Evolutionary conservation across 495 filamentous ascomycete genomes (phyloP).

Genomic region (Penicillium cosmopolitanum): DNA sequence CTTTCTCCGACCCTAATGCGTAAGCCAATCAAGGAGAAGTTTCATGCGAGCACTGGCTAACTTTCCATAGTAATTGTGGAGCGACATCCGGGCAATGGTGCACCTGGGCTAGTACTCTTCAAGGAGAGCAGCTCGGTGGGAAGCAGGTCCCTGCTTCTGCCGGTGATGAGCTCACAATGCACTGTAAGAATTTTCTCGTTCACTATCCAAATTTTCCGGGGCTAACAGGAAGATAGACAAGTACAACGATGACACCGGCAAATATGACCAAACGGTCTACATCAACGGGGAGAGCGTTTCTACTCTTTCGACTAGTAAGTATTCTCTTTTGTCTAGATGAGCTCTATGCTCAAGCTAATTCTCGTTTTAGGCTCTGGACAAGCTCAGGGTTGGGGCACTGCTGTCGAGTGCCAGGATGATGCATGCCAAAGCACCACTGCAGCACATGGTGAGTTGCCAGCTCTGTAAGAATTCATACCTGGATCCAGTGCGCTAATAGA

Average conservation of each 20-base stretch:
- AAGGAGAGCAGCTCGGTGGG: conserved; percentile 27
- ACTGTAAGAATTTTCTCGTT: conserved; percentile 21
- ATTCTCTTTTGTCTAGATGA: not conserved
- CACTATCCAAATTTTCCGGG: not conserved
- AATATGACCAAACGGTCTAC: conserved; percentile 44
- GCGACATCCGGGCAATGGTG: conserved; percentile 39
- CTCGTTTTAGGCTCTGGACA: conserved; percentile 25
- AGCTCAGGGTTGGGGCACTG: conserved; percentile 44
- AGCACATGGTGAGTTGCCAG: conserved; percentile 30
- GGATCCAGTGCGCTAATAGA: not conserved
- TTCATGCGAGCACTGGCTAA: not conserved
- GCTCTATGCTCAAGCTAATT: not conserved
- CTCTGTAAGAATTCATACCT: not conserved
- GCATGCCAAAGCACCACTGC: conserved; percentile 32
- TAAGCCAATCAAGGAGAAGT: conserved; percentile 7
- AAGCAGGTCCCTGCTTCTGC: conserved; percentile 26
- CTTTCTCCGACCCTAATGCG: conserved; percentile 33
- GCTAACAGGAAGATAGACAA: conserved; percentile 34
- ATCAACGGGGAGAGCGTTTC: conserved; percentile 40
- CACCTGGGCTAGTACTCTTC: conserved; percentile 39
- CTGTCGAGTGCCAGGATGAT: conserved; percentile 42
- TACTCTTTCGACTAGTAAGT: conserved; percentile 34
- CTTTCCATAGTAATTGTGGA: conserved; percentile 33
- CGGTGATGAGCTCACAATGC: conserved; percentile 30
- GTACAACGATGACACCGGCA: conserved; percentile 33